Evolutionary conservation across 2,329 filamentous ascomycete species (phyloP), one percentile per base, ranked within the genome.

Genomic region (Penicillium psychrosexuale): DNA sequence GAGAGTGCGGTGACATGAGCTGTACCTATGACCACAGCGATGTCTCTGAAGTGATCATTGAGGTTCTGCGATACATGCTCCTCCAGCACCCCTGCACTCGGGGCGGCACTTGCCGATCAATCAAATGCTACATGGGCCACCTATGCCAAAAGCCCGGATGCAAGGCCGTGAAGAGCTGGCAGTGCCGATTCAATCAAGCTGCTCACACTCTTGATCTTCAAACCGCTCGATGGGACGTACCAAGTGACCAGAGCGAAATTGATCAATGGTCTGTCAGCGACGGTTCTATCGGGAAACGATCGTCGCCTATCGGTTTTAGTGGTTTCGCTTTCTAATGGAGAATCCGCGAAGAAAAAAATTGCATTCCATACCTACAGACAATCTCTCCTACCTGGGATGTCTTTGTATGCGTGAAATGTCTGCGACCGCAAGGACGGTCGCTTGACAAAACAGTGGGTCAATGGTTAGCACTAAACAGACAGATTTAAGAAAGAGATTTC

Each of bases 21-120:
- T 80, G 78, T 56, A 64, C 64, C 3, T 82, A 73, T 60, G 79
- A 82, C 47, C 81, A 83, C 60, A 66, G 61, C 27, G 66, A 73
- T 3, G 69, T 82, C 3, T 72, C 75, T 6, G 58, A 70, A 1
- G 66, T 66, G 7, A 64, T 76, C 3, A 62, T 74, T 8, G 71
- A 73, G 5, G 75, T 76, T 1, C 69, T 82, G 17, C 71, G 72
- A 51, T 75, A 75, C 47, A 73, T 81, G n/a, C 68, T 78, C 1
- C 74, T 74, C 27, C 72, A 72, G 42, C 72, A 69, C 27, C 73
- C 75, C 0, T 83, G 80, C 59, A 62, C 70, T 2, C 58, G 63
- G 2, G 74, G 71, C 22, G 69, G 72, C 2, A 61, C 48, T 0
- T 83, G 80, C 56, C 74, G 80, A 9, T 64, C 66, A 3, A 56